phyloP scores from a whole-genome alignment of 2,329 filamentous ascomycete genomes.

The Verticillium nonalfalfae region DNA sequence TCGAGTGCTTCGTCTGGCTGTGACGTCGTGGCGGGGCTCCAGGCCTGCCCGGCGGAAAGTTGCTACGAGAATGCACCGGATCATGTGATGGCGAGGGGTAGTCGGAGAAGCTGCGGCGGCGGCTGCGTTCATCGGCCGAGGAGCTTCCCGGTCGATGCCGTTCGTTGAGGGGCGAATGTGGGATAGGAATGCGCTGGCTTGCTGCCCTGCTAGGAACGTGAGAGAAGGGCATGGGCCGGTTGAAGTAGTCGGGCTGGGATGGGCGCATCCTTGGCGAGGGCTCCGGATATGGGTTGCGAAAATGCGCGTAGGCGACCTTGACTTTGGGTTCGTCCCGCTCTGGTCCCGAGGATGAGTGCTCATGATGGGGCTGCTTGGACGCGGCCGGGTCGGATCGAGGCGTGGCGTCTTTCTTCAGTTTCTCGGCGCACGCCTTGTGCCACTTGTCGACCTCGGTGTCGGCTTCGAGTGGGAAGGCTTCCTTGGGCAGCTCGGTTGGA shows the following conservation, averaged over 20 bases:
- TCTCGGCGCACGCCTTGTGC: constrained; percentile 73
- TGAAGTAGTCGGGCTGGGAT: constrained; percentile 22
- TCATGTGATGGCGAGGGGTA: constrained; percentile 31
- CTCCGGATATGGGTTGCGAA: constrained; percentile 21
- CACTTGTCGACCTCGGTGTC: constrained; percentile 79
- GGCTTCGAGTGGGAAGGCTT: constrained; percentile 64
- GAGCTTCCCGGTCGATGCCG: constrained; percentile 28
- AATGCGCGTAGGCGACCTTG: constrained; percentile 27
- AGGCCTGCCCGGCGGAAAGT: constrained; percentile 28
- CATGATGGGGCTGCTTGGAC: constrained; percentile 18
- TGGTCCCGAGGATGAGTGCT: constrained; percentile 14
- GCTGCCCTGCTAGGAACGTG: constrained; percentile 31
- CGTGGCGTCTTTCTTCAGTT: constrained; percentile 56
- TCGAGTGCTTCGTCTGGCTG: constrained; percentile 40
- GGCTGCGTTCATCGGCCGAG: constrained; percentile 31
- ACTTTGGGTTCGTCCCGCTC: constrained; percentile 28
- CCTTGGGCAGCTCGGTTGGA: constrained; percentile 48
- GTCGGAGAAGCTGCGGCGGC: constrained; percentile 46
- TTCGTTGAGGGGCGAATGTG: constrained; percentile 23
- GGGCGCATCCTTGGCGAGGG: constrained; percentile 20
- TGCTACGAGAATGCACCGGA: constrained; percentile 15
- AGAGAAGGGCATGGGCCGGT: constrained; percentile 29
- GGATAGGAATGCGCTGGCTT: constrained; percentile 18
- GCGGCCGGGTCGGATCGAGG: constrained; percentile 23
- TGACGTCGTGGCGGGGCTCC: constrained; percentile 31